These are phyloP conservation scores for Saccharomycopsis sp. DNA, from an alignment of 805 yeast species.

Conservation along the genomic window DNA sequence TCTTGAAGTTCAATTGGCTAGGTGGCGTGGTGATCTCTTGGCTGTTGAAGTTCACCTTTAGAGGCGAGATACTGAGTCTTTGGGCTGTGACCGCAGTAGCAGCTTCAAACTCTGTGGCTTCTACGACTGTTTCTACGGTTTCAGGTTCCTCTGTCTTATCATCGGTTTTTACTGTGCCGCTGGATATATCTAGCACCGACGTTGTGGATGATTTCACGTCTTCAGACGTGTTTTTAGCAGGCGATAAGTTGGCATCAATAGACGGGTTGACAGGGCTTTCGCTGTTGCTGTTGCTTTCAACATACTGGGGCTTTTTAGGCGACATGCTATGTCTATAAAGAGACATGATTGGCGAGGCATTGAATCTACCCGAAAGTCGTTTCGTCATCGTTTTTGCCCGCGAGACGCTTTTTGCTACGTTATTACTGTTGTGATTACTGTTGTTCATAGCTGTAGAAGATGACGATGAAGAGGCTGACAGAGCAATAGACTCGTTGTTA, in stretches of 20 bases:
- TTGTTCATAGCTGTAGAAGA: not conserved
- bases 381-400: not conserved
- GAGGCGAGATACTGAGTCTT: slow-evolving; percentile 7
- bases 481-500: not conserved
- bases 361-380: slow-evolving; percentile 15
- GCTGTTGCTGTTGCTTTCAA: not conserved
- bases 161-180: not conserved
- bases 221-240: not conserved
- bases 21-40: not conserved
- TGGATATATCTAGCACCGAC: not conserved
- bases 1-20: not conserved
- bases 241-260: not conserved
- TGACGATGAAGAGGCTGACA: not conserved
- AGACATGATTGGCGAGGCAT: slow-evolving; percentile 8
- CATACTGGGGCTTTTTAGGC: not conserved
- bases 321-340: slow-evolving; percentile 9
- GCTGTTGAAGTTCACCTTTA: slow-evolving; percentile 2
- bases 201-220: not conserved
- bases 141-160: not conserved
- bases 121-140: slow-evolving; percentile 5
- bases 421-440: not conserved
- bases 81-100: slow-evolving; percentile 4
- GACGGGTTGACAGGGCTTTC: not conserved
- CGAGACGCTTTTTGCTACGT: not conserved
- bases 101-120: too few relatives aligned